phyloP scores from a whole-genome alignment of 2,329 filamentous ascomycete genomes.

The Teratosphaeria destructans region DNA sequence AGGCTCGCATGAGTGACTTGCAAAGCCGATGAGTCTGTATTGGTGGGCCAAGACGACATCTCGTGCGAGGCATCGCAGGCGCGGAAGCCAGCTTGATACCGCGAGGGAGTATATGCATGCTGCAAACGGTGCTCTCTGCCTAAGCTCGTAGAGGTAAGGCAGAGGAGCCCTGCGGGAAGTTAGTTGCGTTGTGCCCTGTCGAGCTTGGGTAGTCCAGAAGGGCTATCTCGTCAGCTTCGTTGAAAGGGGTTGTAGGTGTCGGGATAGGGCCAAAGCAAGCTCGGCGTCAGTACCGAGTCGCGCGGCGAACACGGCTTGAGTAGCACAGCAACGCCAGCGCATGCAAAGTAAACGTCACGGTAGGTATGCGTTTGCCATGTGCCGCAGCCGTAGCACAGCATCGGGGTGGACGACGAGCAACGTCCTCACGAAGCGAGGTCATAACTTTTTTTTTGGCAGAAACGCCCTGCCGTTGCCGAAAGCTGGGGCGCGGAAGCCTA shows the following conservation, averaged over 20 bases:
- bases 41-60: conserved; percentile 14
- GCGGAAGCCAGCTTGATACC: conserved; percentile 12
- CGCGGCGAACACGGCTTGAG: not conserved
- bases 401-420: not conserved
- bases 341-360: not conserved
- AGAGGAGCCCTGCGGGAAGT: not conserved
- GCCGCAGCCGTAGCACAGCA: not conserved
- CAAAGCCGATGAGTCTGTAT: conserved; percentile 10
- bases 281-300: not conserved
- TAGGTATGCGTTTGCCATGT: not conserved
- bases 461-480: not conserved
- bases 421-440: not conserved
- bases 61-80: conserved; percentile 7
- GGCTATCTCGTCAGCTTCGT: conserved; percentile 1
- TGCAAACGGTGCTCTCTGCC: conserved; percentile 1
- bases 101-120: conserved; percentile 10
- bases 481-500: not conserved
- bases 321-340: not conserved
- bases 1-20: conserved; percentile 12
- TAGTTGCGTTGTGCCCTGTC: conserved; percentile 1
- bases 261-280: not conserved
- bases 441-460: not conserved
- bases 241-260: not conserved
- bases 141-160: not conserved
- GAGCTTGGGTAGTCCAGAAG: not conserved